Evolutionary conservation across 2,329 filamentous ascomycete species (phyloP).

Genomic region (Ampelomyces quisqualis): DNA sequence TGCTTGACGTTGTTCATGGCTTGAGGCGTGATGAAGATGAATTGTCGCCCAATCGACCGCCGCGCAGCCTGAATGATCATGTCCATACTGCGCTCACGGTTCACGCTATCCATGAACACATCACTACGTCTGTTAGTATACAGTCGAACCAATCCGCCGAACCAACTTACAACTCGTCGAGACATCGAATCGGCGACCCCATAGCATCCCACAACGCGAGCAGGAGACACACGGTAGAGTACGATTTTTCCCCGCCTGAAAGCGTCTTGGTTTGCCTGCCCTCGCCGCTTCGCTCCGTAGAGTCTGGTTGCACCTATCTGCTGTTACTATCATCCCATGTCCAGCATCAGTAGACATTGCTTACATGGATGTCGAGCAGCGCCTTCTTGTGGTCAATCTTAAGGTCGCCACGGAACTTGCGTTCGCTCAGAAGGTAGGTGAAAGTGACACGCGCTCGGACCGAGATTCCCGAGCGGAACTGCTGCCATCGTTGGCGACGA

Average conservation of each 20-base stretch:
- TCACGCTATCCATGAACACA: constrained; percentile 98
- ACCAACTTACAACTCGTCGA: constrained; percentile 77
- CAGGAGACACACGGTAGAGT: constrained; percentile 92
- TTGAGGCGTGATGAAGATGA: constrained; percentile 94
- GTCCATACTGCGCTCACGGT: constrained; percentile 86
- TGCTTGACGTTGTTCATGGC: constrained; percentile 58
- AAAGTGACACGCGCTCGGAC: constrained; percentile 84
- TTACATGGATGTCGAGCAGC: constrained; percentile 72
- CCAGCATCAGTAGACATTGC: not conserved
- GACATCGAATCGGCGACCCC: constrained; percentile 88
- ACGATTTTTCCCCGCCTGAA: constrained; percentile 96
- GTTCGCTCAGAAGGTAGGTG: constrained; percentile 82
- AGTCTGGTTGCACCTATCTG: constrained; percentile 63
- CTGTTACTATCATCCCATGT: constrained; percentile 23
- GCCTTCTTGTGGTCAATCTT: constrained; percentile 74
- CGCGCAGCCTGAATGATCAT: constrained; percentile 90
- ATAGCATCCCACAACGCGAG: constrained; percentile 97
- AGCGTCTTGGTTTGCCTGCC: constrained; percentile 88
- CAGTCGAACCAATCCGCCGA: constrained; percentile 2
- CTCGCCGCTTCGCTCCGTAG: constrained; percentile 65
- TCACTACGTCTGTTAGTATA: constrained; percentile 54
- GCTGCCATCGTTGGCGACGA: constrained; percentile 73
- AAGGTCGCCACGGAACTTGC: constrained; percentile 82
- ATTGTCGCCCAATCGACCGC: constrained; percentile 84
- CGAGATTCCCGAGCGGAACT: constrained; percentile 82